Base-by-base conservation (phyloP, 2,329 filamentous ascomycete species). In the Cylindrodendrum hubeiense region DNA sequence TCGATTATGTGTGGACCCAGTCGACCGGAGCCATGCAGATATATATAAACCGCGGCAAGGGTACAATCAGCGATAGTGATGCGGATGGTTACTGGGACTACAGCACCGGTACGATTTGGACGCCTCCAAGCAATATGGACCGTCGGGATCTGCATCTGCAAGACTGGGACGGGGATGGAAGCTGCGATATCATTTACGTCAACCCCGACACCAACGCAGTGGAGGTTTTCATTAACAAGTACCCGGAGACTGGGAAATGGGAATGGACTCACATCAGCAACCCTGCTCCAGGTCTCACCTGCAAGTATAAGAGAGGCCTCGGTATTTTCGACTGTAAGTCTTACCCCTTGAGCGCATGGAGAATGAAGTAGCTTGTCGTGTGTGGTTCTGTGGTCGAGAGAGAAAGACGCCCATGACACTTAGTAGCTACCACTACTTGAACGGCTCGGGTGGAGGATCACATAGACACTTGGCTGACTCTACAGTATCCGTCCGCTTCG, bases 111-210 rank as follows among this genome's bases (percentile, higher is more conserved):
- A 67, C 67, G 10, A 33, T 52, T 26, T 60, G 8, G 39, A 37
- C 9, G 12, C 55, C 47, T 34, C 26, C 41, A 19, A 30, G 22
- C 9, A 12, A 49, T 12, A 28, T 68, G 58, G 64, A 77, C 55
- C 72, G 78, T 4, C 70, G 74, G 7, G 74, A 74, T 44, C 52
- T 81, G 5, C 75, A 80, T 46, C 64, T 81, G 7, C 72, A 68
- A 2, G 79, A 82, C 63, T 81, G 77, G 76, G 74, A 82, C 51
- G 77, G 75, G 12, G 79, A 81, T 64, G 79, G 79, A 0, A 55
- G 66, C 2, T 77, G 74, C 52, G 79, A 82, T 46, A 74, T 80
- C 44, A 67, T 80, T 33, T 73, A 62, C 55, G 71, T 77, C 1
- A 66, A 79, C 22, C 72, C 68, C 1, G 62, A 77, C 9, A 72